Percentiles rank a stretch among this genome's conserved stretches.
These are phyloP conservation scores for Leucogyrophana mollusca DNA, from an alignment of 768 basidiomycete species.

Conservation along the genomic window DNA sequence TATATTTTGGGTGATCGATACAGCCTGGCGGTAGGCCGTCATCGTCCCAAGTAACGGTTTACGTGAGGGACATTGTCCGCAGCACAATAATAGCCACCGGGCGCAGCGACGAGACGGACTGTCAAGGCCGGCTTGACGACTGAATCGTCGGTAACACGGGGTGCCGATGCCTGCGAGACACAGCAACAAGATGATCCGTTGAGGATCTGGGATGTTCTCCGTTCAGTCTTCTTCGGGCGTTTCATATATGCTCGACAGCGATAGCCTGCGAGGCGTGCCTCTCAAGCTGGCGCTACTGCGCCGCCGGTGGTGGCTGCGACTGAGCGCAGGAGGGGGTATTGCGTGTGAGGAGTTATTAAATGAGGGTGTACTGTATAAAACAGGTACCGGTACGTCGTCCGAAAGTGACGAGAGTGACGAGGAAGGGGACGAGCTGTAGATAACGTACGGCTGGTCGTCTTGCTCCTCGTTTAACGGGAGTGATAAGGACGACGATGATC, in stretches of 20 bases:
- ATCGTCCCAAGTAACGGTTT: too few relatives aligned
- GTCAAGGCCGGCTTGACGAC: too few relatives aligned
- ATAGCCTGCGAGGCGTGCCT: conserved; percentile 29
- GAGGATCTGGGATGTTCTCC: too few relatives aligned
- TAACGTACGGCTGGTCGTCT: conserved; percentile 31
- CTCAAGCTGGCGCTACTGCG: conserved; percentile 29
- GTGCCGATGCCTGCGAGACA: too few relatives aligned
- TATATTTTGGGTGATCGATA: too few relatives aligned
- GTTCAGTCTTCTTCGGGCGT: conserved; percentile 31
- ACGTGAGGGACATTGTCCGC: too few relatives aligned
- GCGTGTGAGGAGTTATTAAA: conserved; percentile 10
- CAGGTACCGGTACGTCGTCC: conserved; percentile 16
- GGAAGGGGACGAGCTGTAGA: conserved; percentile 31
- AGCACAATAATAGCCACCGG: too few relatives aligned
- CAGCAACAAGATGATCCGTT: too few relatives aligned
- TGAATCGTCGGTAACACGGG: too few relatives aligned
- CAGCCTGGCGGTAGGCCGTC: too few relatives aligned
- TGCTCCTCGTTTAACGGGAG: conserved; percentile 26
- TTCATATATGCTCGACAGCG: conserved; percentile 30
- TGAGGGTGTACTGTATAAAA: conserved; percentile 23
- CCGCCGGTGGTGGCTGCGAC: conserved; percentile 25
- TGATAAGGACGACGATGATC: conserved; percentile 15
- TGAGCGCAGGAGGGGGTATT: not conserved
- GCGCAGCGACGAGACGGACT: too few relatives aligned
- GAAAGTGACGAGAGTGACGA: conserved; percentile 31